These are phyloP conservation scores for Datura wrightii DNA, from an alignment of 257 asterid genomes.

Conservation along the genomic window DNA sequence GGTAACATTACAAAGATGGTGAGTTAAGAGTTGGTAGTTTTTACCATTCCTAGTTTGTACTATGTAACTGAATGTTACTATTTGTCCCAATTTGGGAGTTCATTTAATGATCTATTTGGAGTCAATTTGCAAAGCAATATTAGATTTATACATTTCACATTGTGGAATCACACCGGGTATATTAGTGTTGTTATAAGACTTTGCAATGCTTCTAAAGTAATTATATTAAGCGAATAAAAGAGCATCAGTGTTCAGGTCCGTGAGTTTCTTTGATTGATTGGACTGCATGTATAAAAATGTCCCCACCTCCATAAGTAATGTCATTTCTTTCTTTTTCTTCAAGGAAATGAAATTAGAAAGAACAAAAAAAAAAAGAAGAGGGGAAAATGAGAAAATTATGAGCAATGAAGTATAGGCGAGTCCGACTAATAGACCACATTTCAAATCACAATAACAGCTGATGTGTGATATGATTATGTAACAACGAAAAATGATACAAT, in stretches of 20 bases:
- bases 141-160: too few relatives aligned
- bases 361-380: too few relatives aligned
- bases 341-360: background rate
- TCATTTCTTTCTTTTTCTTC: background rate
- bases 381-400: background rate
- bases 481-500: too few relatives aligned
- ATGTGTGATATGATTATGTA: too few relatives aligned
- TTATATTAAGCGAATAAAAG: too few relatives aligned
- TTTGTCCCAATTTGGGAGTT: background rate
- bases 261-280: slow-evolving; percentile 14
- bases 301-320: background rate
- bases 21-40: background rate
- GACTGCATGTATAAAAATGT: background rate
- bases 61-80: background rate
- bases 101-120: background rate
- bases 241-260: background rate
- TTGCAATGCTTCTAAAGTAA: too few relatives aligned
- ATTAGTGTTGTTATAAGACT: too few relatives aligned
- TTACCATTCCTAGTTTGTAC: background rate
- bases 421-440: background rate
- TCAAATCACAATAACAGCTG: background rate
- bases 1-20: background rate
- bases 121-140: background rate
- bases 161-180: too few relatives aligned
- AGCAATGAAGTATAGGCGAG: background rate